Conservation (phyloP, 208 protist genomes). For the Trypanosoma theileri region DNA sequence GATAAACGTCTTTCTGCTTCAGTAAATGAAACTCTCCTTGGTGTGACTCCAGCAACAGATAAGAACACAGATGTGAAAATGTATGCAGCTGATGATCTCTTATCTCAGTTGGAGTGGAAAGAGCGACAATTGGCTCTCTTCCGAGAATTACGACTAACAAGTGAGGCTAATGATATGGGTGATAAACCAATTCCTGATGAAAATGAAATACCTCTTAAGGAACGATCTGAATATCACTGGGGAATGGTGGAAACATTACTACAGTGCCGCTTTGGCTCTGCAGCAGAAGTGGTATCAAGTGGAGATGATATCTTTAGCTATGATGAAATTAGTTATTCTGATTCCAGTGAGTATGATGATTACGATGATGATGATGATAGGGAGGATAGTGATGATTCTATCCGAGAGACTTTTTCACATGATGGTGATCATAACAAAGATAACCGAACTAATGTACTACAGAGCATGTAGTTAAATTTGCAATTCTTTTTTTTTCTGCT, state of each 20-base stretch:
- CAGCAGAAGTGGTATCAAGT: background rate
- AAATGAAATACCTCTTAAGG: slow-evolving; percentile 10
- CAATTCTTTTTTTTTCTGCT: too few species aligned
- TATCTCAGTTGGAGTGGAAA: slow-evolving; percentile 63
- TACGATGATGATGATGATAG: slow-evolving; percentile 20
- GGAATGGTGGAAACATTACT: slow-evolving; percentile 63
- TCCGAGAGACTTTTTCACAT: too few species aligned
- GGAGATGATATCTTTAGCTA: background rate
- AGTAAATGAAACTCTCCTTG: background rate
- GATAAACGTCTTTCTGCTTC: background rate
- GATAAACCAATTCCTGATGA: background rate
- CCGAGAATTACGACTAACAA: slow-evolving; percentile 28
- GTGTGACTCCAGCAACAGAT: too few species aligned
- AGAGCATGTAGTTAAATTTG: too few species aligned
- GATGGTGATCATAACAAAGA: too few species aligned
- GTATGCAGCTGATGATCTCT: slow-evolving; percentile 48
- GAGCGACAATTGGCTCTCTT: slow-evolving; percentile 52
- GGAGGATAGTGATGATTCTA: background rate
- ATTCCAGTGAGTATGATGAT: background rate
- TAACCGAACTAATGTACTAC: too few species aligned
- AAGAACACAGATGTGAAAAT: background rate
- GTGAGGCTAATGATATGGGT: background rate
- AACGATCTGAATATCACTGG: slow-evolving; percentile 53
- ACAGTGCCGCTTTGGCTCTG: slow-evolving; percentile 46
- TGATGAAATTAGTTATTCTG: background rate